Base-by-base conservation (phyloP, 2,329 filamentous ascomycete species). In the Aspergillus sp. region DNA sequence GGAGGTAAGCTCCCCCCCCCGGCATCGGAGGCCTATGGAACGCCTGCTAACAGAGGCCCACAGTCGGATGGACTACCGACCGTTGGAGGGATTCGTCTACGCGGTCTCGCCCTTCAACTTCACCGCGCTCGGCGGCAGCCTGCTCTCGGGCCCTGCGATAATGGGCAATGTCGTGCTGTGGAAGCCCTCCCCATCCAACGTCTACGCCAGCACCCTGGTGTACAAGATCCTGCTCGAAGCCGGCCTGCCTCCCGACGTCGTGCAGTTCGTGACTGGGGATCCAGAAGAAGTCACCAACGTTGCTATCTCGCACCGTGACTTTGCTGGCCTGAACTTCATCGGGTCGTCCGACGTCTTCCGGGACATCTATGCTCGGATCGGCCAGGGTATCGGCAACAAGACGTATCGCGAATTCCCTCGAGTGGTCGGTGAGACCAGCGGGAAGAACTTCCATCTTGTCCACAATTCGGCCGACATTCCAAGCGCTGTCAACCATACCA, bases 61-160 rank as follows among this genome's bases (percentile, higher is more conserved):
- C 38, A 74, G 69, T 62, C 77, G 88, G 19, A 72, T 86, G 39
- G 88, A 95, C 63, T 78, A 94, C 68, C 74, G 88, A 19, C 80
- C 89, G 5, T 74, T 95, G 4, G 88, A 95, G 61, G 88, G 88
- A 12, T 95, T 95, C 58, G 85, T 95, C 37, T 95, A 94, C 57
- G 86, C 88, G 20, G 77, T 95, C 47, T 86, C 80, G 34, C 88
- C 88, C 14, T 95, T 95, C 72, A 95, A 95, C 69, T 95, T 95
- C 66, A 95, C 88, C 8, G 88, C 88, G 42, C 89, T 95, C 47
- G 86, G 79, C 10, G 88, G 81, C 32, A 94, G 94, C 63, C 69
- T 95, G 25, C 75, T 82, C 10, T 80, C 77, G 16, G 80, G 82
- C 0, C 88, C 89, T 4, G 86, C 86, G 0, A 66, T 95, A 29